phyloP scores from a whole-genome alignment of 2,329 filamentous ascomycete genomes.

The Phaeosphaeriaceae sp. region DNA sequence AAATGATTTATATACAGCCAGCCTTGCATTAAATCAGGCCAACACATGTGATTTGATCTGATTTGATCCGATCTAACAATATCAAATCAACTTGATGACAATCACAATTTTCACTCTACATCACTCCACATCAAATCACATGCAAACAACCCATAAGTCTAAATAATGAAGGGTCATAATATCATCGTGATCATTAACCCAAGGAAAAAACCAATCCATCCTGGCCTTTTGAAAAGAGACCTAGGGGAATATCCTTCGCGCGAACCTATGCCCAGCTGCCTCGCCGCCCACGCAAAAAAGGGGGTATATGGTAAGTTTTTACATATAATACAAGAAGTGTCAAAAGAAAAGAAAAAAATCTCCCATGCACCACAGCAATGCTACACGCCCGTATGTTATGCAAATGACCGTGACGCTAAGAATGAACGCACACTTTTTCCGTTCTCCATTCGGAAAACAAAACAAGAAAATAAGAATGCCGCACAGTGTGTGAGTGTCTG shows the following conservation, averaged over 20 bases:
- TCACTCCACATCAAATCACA: conserved; percentile 1
- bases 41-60: neutral
- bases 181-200: conserved; percentile 23
- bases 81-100: neutral
- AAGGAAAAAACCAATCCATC: conserved; percentile 6
- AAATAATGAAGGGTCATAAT: conserved; percentile 17
- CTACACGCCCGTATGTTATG: conserved; percentile 1
- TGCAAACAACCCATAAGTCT: neutral
- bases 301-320: conserved; percentile 28
- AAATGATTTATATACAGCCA: neutral
- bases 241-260: neutral
- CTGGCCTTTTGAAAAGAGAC: neutral
- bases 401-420: neutral
- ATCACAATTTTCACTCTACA: neutral
- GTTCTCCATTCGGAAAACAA: neutral
- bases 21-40: neutral
- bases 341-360: neutral
- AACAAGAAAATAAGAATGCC: neutral
- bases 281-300: conserved; percentile 20
- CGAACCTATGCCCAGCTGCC: neutral
- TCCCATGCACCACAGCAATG: conserved; percentile 9
- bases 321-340: conserved; percentile 23
- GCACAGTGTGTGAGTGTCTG: neutral
- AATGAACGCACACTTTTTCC: neutral
- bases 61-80: neutral